A percentile compares a stretch with the other conserved stretches of the same genome.
These are phyloP conservation scores for Colletotrichum incanum DNA, from an alignment of 2,329 filamentous ascomycete species.

Conservation along the genomic window DNA sequence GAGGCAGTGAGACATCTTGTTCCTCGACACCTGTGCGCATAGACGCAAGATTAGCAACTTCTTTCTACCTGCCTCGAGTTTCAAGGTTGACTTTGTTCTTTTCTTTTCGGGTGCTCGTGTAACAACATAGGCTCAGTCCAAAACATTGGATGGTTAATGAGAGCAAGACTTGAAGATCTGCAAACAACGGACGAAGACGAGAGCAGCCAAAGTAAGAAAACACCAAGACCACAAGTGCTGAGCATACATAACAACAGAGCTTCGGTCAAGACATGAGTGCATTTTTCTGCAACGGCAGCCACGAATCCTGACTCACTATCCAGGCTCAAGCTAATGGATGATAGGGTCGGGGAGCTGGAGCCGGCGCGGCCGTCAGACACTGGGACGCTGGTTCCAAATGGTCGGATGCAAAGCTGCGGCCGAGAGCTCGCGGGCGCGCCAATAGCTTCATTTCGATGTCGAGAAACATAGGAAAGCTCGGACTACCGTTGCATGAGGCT, in stretches of 20 bases:
- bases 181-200: background rate
- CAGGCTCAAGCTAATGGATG: conserved; percentile 26
- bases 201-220: background rate
- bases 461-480: conserved; percentile 1
- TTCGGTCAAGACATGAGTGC: conserved; percentile 7
- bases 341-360: background rate
- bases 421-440: conserved; percentile 6
- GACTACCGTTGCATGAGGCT: background rate
- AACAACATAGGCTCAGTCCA: too few relatives aligned
- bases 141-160: background rate
- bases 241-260: conserved; percentile 1
- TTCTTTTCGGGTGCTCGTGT: background rate
- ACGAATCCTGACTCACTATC: conserved; percentile 25
- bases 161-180: background rate
- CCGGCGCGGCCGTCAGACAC: conserved; percentile 22
- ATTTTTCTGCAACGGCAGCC: background rate
- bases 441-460: conserved; percentile 10
- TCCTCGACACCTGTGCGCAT: background rate
- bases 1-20: background rate
- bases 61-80: background rate
- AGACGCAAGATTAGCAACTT: background rate
- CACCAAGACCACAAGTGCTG: background rate
- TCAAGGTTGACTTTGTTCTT: background rate
- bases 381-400: conserved; percentile 30
- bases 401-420: conserved; percentile 15